phyloP scores from a whole-genome alignment of 495 filamentous ascomycete genomes.

The Hypoxylon fuscum region DNA sequence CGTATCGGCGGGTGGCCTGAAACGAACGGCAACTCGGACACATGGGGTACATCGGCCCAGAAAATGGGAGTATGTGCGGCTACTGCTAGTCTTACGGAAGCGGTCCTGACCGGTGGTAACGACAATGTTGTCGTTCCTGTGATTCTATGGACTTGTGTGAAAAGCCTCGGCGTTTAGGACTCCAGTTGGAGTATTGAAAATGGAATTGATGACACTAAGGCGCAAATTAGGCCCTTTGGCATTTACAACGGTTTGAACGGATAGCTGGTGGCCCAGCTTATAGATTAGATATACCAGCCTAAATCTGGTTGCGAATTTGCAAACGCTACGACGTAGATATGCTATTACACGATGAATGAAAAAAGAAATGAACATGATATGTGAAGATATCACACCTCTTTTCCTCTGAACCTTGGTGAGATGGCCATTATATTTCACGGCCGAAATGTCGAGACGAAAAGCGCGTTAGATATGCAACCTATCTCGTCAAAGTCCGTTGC shows the following conservation, averaged over 20 bases:
- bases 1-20: conserved; percentile 73
- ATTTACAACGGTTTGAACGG: conserved; percentile 6
- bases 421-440: too few relatives aligned
- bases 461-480: too few relatives aligned
- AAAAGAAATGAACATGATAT: not conserved
- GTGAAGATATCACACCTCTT: too few relatives aligned
- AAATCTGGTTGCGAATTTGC: conserved; percentile 1
- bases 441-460: too few relatives aligned
- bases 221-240: not conserved
- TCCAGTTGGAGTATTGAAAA: conserved; percentile 11
- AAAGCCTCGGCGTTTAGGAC: conserved; percentile 72
- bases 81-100: conserved; percentile 90
- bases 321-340: conserved; percentile 1
- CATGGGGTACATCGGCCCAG: conserved; percentile 39
- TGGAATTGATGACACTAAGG: conserved; percentile 6
- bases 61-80: conserved; percentile 76
- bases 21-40: conserved; percentile 28
- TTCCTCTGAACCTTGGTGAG: too few relatives aligned
- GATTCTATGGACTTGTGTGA: conserved; percentile 88
- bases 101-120: conserved; percentile 95
- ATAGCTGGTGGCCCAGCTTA: not conserved
- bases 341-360: conserved; percentile 2
- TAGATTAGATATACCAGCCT: conserved; percentile 19
- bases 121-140: conserved; percentile 99
- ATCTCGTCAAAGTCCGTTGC: too few relatives aligned